phyloP scores from a whole-genome alignment of 1,284 basidiomycete genomes.

The Heterobasidion occidentale region DNA sequence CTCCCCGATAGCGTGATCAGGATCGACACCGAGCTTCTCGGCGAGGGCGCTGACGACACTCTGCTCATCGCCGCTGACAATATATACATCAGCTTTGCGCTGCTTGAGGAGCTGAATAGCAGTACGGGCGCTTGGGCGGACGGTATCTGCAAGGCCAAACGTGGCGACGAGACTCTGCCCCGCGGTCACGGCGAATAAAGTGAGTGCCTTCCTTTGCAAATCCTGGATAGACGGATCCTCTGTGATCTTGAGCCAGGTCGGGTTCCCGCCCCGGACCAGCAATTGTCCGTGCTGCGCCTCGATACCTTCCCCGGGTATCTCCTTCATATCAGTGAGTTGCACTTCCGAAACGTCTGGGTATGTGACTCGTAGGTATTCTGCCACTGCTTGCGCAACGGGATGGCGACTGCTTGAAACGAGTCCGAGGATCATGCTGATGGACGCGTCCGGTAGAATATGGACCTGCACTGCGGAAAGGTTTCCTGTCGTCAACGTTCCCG shows the following conservation, averaged over 20 bases:
- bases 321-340: constrained; percentile 18
- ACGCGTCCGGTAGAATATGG: constrained; percentile 15
- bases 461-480: constrained; percentile 22
- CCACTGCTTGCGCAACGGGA: constrained; percentile 24
- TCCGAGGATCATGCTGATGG: constrained; percentile 8
- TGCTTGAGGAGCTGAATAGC: constrained; percentile 30
- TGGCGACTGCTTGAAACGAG: constrained; percentile 13
- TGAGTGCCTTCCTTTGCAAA: constrained; percentile 20
- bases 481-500: constrained; percentile 34
- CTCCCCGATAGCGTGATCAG: constrained; percentile 34
- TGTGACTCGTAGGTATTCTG: constrained; percentile 12
- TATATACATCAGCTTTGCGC: constrained; percentile 33
- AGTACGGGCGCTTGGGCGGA: constrained; percentile 33
- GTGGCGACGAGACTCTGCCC: constrained; percentile 24
- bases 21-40: constrained; percentile 27
- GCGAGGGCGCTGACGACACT: constrained; percentile 43
- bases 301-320: constrained; percentile 30
- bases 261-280: constrained; percentile 27
- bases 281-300: constrained; percentile 19
- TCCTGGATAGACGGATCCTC: constrained; percentile 14
- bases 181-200: constrained; percentile 28
- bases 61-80: constrained; percentile 49
- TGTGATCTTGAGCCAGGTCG: constrained; percentile 22
- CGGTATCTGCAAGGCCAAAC: constrained; percentile 41
- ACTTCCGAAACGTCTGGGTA: constrained; percentile 1